Conservation (phyloP, 169 alveolate genomes). For the Plasmodium falciparum region DNA sequence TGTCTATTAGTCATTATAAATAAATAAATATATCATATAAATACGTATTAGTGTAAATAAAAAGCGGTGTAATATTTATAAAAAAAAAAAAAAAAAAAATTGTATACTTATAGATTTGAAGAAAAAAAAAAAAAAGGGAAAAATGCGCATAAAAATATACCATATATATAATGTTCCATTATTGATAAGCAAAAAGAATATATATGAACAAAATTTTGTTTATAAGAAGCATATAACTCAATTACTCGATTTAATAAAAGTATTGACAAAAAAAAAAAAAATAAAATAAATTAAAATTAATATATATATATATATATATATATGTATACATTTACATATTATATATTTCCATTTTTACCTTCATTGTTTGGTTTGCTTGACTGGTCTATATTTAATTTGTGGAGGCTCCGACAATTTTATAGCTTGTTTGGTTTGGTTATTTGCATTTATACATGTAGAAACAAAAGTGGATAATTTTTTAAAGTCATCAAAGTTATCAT, state of each 20-base stretch:
- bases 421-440: constrained; percentile 11
- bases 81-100: no score
- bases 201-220: no score
- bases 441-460: constrained; percentile 43
- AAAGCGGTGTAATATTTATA: no score
- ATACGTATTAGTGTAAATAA: no score
- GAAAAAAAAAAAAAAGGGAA: no score
- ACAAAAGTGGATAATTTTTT: constrained; percentile 45
- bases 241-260: background rate
- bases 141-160: no score
- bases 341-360: background rate
- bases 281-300: background rate
- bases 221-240: no score
- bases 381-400: constrained; percentile 57
- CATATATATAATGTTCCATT: no score
- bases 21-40: no score
- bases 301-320: constrained; percentile 11
- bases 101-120: no score
- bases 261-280: background rate
- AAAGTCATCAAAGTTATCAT: constrained; percentile 61
- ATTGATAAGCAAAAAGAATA: no score
- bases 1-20: no score
- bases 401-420: constrained; percentile 22
- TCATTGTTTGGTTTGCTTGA: constrained; percentile 1
- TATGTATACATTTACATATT: constrained; percentile 2